Conservation (phyloP, 2,329 filamentous ascomycete species). For the Aureobasidium sp. region DNA sequence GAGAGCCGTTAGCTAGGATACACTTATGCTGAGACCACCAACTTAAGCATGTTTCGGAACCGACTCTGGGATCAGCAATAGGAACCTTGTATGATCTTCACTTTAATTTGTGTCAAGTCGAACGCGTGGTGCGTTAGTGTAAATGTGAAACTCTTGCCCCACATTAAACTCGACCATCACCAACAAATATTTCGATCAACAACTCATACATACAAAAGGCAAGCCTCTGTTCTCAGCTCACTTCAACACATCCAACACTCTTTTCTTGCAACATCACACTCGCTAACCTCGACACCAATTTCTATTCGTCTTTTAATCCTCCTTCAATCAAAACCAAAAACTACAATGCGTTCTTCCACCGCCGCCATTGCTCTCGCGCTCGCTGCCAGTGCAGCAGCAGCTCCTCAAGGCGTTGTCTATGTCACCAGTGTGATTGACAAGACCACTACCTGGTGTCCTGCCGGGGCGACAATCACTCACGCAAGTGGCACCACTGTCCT, state of each 20-base stretch:
- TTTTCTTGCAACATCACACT: neutral
- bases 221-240: neutral
- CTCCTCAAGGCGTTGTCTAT: constrained; percentile 6
- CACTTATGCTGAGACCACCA: neutral
- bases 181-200: constrained; percentile 9
- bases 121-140: neutral
- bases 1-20: neutral
- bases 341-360: constrained; percentile 6
- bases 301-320: neutral
- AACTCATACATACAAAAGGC: neutral
- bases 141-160: neutral
- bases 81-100: constrained; percentile 2
- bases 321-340: neutral
- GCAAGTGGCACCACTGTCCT: constrained; percentile 10
- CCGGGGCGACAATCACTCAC: neutral
- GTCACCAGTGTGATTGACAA: constrained; percentile 1
- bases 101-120: neutral
- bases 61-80: neutral
- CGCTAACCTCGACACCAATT: neutral
- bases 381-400: neutral
- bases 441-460: constrained; percentile 7
- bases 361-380: constrained; percentile 7
- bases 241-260: neutral
- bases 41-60: neutral
- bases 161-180: neutral